phyloP scores from a whole-genome alignment of 495 filamentous ascomycete species.

The Annulohypoxylon moriforme region DNA sequence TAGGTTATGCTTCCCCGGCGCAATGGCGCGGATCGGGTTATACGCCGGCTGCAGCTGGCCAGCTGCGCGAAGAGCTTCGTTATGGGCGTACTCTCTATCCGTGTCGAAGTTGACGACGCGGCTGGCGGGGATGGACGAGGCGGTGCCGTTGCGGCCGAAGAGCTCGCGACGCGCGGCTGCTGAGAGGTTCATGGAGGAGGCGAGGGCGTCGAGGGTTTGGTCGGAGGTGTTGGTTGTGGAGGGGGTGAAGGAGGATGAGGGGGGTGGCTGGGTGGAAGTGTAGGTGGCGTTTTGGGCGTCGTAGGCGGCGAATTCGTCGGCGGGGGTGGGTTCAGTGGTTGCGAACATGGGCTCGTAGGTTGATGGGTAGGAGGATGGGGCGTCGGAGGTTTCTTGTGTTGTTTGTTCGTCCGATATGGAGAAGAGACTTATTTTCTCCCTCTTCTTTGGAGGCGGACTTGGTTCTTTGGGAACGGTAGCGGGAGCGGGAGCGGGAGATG shows the following conservation, averaged over 20 bases:
- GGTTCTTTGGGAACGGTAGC: slow-evolving; percentile 18
- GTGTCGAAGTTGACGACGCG: slow-evolving; percentile 84
- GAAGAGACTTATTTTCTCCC: slow-evolving; percentile 58
- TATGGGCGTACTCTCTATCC: slow-evolving; percentile 83
- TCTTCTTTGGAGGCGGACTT: slow-evolving; percentile 47
- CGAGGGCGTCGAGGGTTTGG: slow-evolving; percentile 69
- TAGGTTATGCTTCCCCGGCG: slow-evolving; percentile 88
- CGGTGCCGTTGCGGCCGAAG: slow-evolving; percentile 70
- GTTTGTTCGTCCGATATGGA: slow-evolving; percentile 53
- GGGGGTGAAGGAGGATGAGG: too few relatives aligned
- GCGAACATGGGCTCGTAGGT: slow-evolving; percentile 59
- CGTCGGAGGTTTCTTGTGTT: neutral
- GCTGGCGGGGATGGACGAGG: slow-evolving; percentile 47
- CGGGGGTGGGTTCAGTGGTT: slow-evolving; percentile 31
- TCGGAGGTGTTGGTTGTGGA: slow-evolving; percentile 32
- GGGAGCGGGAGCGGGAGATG: slow-evolving; percentile 8
- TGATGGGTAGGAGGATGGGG: slow-evolving; percentile 33
- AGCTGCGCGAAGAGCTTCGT: slow-evolving; percentile 76
- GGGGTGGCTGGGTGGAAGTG: slow-evolving; percentile 35
- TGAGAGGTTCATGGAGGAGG: slow-evolving; percentile 79
- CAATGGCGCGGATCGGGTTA: slow-evolving; percentile 84
- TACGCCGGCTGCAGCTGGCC: slow-evolving; percentile 69
- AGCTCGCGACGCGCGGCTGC: slow-evolving; percentile 79
- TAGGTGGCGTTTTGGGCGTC: slow-evolving; percentile 45
- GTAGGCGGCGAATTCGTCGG: slow-evolving; percentile 53